Evolutionary conservation across 2,329 filamentous ascomycete genomes (phyloP).

Genomic region (Colletotrichum sidae): DNA sequence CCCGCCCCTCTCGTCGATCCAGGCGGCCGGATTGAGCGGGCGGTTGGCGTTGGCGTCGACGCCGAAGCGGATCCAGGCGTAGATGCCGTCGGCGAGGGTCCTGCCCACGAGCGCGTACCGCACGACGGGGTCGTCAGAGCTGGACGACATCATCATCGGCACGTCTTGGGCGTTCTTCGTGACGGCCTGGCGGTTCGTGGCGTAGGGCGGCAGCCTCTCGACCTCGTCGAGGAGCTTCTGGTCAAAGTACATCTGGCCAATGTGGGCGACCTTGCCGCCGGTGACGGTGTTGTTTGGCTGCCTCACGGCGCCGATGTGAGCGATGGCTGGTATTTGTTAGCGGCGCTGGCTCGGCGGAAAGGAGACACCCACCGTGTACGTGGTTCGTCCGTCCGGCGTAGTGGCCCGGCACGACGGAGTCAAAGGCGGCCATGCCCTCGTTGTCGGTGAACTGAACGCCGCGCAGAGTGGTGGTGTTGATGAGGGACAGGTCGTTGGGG

Average conservation of each 20-base stretch:
- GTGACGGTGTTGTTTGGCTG: constrained; percentile 10
- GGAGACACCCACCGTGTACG: constrained; percentile 51
- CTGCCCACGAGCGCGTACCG: too few relatives aligned
- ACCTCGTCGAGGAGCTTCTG: constrained; percentile 62
- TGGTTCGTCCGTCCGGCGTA: constrained; percentile 59
- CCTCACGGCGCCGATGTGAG: constrained; percentile 50
- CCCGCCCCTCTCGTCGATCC: constrained; percentile 11
- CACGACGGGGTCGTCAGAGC: too few relatives aligned
- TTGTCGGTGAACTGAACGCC: constrained; percentile 53
- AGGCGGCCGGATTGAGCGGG: constrained; percentile 37
- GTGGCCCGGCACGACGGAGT: constrained; percentile 56
- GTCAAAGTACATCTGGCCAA: constrained; percentile 58
- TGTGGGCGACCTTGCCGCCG: too few relatives aligned
- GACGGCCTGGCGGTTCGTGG: constrained; percentile 53
- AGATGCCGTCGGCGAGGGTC: too few relatives aligned
- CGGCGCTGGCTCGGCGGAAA: constrained; percentile 3
- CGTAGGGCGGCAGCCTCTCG: constrained; percentile 60
- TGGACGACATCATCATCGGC: too few relatives aligned
- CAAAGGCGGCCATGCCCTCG: constrained; percentile 56
- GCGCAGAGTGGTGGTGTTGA: constrained; percentile 48
- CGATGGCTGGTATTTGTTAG: constrained; percentile 41
- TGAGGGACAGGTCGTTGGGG: constrained; percentile 49
- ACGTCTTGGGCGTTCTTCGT: too few relatives aligned
- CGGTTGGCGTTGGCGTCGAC: constrained; percentile 24
- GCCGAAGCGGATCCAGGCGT: too few relatives aligned